Evolutionary conservation across 1,284 basidiomycete species (phyloP).

Genomic region (Lignosus rhinocerotis): DNA sequence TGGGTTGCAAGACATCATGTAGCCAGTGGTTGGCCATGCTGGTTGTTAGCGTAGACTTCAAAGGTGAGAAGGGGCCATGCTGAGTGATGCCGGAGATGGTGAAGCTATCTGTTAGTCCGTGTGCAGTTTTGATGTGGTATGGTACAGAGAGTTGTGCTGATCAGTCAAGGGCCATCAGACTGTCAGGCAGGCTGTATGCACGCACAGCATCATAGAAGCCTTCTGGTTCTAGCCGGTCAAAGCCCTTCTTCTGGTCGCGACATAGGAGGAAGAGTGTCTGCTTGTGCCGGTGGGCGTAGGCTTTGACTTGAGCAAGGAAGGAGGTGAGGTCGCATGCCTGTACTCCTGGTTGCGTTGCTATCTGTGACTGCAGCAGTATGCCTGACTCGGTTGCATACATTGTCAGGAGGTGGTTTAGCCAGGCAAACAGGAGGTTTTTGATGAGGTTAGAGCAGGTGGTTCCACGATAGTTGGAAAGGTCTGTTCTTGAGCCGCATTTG

Average conservation of each 20-base stretch:
- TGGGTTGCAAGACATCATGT: no score
- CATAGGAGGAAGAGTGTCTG: constrained; percentile 20
- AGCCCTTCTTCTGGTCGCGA: no score
- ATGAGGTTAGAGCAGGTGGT: constrained; percentile 29
- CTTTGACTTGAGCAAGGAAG: constrained; percentile 30
- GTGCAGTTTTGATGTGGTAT: constrained; percentile 26
- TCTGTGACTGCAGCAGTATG: constrained; percentile 33
- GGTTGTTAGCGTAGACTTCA: no score
- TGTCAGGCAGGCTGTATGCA: constrained; percentile 33
- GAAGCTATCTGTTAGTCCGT: constrained; percentile 19
- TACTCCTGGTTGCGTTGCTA: constrained; percentile 35
- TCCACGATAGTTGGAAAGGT: constrained; percentile 33
- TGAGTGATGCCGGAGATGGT: no score
- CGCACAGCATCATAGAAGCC: constrained; percentile 36
- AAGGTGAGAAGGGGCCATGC: no score
- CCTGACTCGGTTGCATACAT: constrained; percentile 22
- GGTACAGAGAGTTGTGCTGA: constrained; percentile 26
- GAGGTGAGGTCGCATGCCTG: constrained; percentile 34
- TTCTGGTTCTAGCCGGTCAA: constrained; percentile 30
- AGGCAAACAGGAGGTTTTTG: constrained; percentile 14
- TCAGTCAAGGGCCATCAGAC: constrained; percentile 32
- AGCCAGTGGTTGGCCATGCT: no score
- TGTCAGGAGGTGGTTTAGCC: constrained; percentile 29
- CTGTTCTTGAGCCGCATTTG: constrained; percentile 28
- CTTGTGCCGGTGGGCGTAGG: constrained; percentile 25